Base-by-base conservation (phyloP, 805 yeast species). In the Saccharomycopsis sp. region DNA sequence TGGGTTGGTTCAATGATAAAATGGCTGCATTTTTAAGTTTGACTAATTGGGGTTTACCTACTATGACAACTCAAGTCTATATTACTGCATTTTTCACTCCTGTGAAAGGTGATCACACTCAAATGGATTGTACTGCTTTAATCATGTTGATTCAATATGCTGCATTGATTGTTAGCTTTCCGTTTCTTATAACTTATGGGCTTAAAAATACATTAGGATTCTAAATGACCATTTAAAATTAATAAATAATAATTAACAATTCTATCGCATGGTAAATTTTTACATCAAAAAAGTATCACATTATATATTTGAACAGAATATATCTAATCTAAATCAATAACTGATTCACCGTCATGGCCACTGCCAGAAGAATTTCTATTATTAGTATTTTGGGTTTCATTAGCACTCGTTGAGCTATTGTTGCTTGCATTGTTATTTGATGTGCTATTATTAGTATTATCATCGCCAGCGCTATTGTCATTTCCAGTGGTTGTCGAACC, bases 21-120 rank as follows among this genome's bases (percentile, higher is more conserved):
- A 72, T 88, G 62, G 65, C 88, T 8, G 67, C 82, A 22, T 85
- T 93, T 56, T 84, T 89, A 7, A 75, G 85, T 49, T 81, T 81
- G 6, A 68, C 89, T 32, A 77, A 78, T 34, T 84, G 84, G 64
- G 88, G 88, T 0, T 66, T 88, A 24, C 97, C 98, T 0, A 81
- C 87, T 40, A 95, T 96, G 41, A 93, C 97, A 0, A 75, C 93
- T 0, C 72, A 88, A 54, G 81, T 90, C 36, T 93, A 89, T 60
- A 68, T 90, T 46, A 88, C 97, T 1, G 93, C 96, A 3, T 79
- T 85, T 58, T 84, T 78, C 61, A 79, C 89, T 1, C 93, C 90
- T n/a, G 77, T 79, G 2, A 69, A 65, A 17, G 63, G 63, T 8
- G 45, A 44, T 5, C 67, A 69, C 38, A 47, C 59, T 4, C 74